phyloP scores from a whole-genome alignment of 805 yeast genomes.

The Suhomyces emberorum region DNA sequence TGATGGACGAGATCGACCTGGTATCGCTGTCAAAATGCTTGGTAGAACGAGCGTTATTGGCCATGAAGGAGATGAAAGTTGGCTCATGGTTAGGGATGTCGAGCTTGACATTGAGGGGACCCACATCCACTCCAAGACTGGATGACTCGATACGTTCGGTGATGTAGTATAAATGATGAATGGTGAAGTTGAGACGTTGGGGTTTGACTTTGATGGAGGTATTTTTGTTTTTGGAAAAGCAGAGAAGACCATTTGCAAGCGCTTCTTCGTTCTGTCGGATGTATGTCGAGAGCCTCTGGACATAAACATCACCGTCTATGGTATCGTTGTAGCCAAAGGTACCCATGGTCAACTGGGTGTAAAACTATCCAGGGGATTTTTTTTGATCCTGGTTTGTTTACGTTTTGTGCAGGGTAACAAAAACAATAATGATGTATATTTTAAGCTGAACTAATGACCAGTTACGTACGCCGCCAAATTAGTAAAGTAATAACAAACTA shows the following conservation, averaged over 20 bases:
- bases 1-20: conserved; percentile 54
- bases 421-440: too few species aligned
- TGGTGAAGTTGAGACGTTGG: conserved; percentile 52
- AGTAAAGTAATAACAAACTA: too few species aligned
- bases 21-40: conserved; percentile 43
- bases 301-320: conserved; percentile 56
- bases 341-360: conserved; percentile 11
- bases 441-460: too few species aligned
- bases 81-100: conserved; percentile 56
- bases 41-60: conserved; percentile 47
- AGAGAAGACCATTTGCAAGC: conserved; percentile 55
- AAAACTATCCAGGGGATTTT: background rate
- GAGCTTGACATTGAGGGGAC: conserved; percentile 58
- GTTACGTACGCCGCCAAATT: too few species aligned
- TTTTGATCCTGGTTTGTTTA: conserved; percentile 3
- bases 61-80: conserved; percentile 56
- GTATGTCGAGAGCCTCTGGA: conserved; percentile 51
- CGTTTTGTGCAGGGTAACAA: conserved; percentile 1
- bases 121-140: conserved; percentile 49
- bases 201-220: conserved; percentile 41
- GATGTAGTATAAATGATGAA: conserved; percentile 62
- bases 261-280: conserved; percentile 56
- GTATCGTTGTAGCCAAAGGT: conserved; percentile 31
- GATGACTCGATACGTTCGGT: conserved; percentile 54
- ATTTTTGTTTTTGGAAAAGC: conserved; percentile 42